Evolutionary conservation across 1,284 basidiomycete species (phyloP).

Genomic region (Afroboletus lepidellus): DNA sequence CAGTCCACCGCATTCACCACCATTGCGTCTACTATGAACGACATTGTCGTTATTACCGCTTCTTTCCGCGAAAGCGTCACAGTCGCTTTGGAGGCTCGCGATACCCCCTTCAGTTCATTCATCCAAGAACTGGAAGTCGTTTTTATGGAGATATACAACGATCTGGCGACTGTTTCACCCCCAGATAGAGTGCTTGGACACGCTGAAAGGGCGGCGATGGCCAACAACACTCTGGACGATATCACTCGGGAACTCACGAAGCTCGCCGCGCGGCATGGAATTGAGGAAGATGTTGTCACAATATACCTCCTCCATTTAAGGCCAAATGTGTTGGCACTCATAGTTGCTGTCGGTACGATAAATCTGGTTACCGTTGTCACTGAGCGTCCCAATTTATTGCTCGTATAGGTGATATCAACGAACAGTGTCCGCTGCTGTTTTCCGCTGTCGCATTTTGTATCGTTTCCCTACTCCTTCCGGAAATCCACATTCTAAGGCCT

Average conservation of each 20-base stretch:
- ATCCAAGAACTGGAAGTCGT: constrained; percentile 2
- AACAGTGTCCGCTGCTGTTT: constrained; percentile 14
- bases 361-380: background rate
- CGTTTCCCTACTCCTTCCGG: constrained; percentile 5
- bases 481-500: constrained; percentile 12
- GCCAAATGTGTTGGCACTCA: background rate
- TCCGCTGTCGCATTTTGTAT: constrained; percentile 7
- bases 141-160: background rate
- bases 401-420: constrained; percentile 14
- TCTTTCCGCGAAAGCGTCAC: constrained; percentile 10
- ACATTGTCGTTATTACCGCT: constrained; percentile 12
- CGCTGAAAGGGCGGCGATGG: background rate
- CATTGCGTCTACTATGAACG: constrained; percentile 3
- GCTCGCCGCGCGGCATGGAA: background rate
- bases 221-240: constrained; percentile 10
- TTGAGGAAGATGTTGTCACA: constrained; percentile 1
- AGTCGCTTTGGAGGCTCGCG: constrained; percentile 2
- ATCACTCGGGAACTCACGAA: background rate
- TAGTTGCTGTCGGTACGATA: constrained; percentile 11
- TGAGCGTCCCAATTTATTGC: too few relatives aligned
- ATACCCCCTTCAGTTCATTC: constrained; percentile 3
- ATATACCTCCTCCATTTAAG: constrained; percentile 3
- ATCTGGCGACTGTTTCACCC: constrained; percentile 1
- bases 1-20: constrained; percentile 4
- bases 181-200: constrained; percentile 5